Evolutionary conservation across 768 basidiomycete genomes (phyloP).

Genomic region (Lentinula aciculospora): DNA sequence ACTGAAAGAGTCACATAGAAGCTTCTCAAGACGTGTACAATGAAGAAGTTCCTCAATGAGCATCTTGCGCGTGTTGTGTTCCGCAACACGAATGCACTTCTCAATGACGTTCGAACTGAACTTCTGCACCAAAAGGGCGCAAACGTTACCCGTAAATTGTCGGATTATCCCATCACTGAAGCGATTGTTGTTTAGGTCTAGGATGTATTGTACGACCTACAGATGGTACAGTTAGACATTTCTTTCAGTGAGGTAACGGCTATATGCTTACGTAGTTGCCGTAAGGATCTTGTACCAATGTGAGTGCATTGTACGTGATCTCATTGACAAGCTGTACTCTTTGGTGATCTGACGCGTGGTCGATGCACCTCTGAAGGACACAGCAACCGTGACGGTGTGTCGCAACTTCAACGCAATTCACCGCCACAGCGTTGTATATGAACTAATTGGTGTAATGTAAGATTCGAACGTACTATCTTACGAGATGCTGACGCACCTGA

Average conservation of each 20-base stretch:
- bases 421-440: conserved; percentile 98
- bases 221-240: conserved; percentile 7
- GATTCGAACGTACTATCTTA: too few species aligned
- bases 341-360: conserved; percentile 95
- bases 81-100: conserved; percentile 94
- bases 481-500: too few species aligned
- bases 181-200: conserved; percentile 96
- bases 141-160: conserved; percentile 96
- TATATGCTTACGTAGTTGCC: conserved; percentile 72
- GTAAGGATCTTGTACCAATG: conserved; percentile 95
- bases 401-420: conserved; percentile 98
- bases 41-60: conserved; percentile 94
- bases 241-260: background rate
- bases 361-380: conserved; percentile 95
- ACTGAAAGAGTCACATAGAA: conserved; percentile 93
- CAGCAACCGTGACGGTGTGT: conserved; percentile 98
- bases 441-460: conserved; percentile 59
- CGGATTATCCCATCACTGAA: conserved; percentile 98
- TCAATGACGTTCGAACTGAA: conserved; percentile 99
- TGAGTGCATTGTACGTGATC: conserved; percentile 97
- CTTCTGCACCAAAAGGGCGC: conserved; percentile 96
- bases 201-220: conserved; percentile 94
- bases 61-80: conserved; percentile 89
- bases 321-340: conserved; percentile 95
- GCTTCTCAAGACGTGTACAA: conserved; percentile 89